Percentiles rank a stretch among this genome's conserved stretches.
Evolutionary conservation across 345 rosid species (phyloP).

Genomic region (Camelina sativa): DNA sequence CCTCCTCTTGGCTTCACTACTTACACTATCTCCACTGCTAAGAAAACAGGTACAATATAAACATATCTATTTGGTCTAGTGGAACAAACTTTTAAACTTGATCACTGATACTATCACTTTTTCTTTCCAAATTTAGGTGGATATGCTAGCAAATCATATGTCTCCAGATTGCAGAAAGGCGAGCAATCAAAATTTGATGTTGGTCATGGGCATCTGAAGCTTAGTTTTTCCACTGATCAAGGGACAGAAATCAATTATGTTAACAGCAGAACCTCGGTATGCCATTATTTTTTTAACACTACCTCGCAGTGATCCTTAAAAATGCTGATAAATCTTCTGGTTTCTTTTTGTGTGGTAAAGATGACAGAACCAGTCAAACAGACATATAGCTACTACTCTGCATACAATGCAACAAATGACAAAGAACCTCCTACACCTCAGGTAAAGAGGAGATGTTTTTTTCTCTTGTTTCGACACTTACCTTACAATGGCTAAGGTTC

Average conservation of each 20-base stretch:
- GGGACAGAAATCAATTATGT: constrained; percentile 54
- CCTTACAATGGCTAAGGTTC: constrained; percentile 27
- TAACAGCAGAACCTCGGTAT: constrained; percentile 67
- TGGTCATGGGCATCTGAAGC: constrained; percentile 78
- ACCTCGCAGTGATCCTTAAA: constrained; percentile 11
- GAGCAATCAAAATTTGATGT: constrained; percentile 57
- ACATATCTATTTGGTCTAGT: constrained; percentile 30
- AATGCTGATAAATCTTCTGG: constrained; percentile 38
- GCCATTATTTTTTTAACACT: constrained; percentile 27
- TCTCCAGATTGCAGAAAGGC: constrained; percentile 50
- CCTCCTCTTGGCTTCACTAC: constrained; percentile 96
- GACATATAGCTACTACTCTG: constrained; percentile 72
- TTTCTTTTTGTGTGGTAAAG: constrained; percentile 49
- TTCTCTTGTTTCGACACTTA: constrained; percentile 2
- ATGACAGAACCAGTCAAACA: constrained; percentile 69
- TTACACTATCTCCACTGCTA: constrained; percentile 66
- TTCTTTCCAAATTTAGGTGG: constrained; percentile 54
- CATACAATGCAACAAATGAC: constrained; percentile 66
- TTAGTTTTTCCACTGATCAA: constrained; percentile 57
- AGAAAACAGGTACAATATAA: constrained; percentile 58
- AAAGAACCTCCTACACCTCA: constrained; percentile 59
- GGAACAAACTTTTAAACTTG: constrained; percentile 31
- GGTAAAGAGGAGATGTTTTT: constrained; percentile 49
- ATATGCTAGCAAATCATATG: constrained; percentile 55
- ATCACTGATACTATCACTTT: no score